phyloP scores from a whole-genome alignment of 208 protist genomes.

The Crithidia bombi region DNA sequence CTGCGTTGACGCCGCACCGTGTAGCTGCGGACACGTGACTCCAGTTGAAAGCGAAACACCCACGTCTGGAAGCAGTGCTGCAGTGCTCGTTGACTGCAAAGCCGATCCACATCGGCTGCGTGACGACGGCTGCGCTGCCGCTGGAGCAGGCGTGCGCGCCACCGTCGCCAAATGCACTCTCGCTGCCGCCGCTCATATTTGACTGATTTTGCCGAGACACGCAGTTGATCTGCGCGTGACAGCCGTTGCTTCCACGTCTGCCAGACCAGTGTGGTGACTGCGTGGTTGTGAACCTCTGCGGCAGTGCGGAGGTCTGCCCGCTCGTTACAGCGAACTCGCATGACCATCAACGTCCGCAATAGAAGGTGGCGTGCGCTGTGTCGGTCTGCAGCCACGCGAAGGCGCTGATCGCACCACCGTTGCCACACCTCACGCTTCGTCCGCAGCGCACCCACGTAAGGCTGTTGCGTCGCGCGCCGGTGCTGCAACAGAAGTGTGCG shows the following conservation, averaged over 20 bases:
- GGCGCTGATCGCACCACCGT: conserved; percentile 14
- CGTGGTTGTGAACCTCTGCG: neutral
- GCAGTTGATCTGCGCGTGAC: neutral
- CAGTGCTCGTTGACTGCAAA: neutral
- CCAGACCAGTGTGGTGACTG: neutral
- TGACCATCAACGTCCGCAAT: neutral
- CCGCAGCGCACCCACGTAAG: conserved; percentile 2
- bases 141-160: neutral
- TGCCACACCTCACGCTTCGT: conserved; percentile 18
- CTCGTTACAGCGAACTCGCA: conserved; percentile 4
- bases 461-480: conserved; percentile 15
- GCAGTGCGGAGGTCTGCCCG: neutral
- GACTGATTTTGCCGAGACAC: neutral
- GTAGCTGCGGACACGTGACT: conserved; percentile 5
- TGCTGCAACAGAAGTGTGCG: neutral
- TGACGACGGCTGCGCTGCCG: neutral
- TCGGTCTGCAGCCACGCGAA: conserved; percentile 11
- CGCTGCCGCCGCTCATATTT: neutral
- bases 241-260: neutral
- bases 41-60: conserved; percentile 9
- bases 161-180: neutral
- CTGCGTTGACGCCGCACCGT: conserved; percentile 1
- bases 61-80: conserved; percentile 11
- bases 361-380: neutral
- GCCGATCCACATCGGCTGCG: neutral